Evolutionary conservation across 176 grass and related monocot species (phyloP).

Genomic region (Lolium perenne): DNA sequence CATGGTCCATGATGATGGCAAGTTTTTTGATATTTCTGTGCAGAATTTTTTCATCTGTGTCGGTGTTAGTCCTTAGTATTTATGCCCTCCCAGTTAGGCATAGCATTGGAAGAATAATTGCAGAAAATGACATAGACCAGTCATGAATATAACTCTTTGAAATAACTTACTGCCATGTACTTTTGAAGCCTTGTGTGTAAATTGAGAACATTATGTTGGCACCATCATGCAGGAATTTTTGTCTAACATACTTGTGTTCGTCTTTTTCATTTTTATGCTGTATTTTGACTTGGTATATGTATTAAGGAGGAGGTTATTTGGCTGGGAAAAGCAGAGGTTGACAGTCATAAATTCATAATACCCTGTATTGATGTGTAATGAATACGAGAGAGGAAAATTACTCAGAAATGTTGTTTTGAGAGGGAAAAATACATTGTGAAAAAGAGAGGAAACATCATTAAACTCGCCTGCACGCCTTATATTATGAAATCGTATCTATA

Average conservation of each 20-base stretch:
- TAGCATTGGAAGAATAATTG: constrained; percentile 8
- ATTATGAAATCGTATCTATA: neutral
- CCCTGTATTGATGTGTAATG: neutral
- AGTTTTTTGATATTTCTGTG: neutral
- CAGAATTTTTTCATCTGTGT: neutral
- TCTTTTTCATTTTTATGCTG: neutral
- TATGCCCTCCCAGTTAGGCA: neutral
- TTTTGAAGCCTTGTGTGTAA: neutral
- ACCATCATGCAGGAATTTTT: neutral
- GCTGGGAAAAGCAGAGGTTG: neutral
- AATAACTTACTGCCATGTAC: neutral
- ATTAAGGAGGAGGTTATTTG: neutral
- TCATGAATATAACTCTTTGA: neutral
- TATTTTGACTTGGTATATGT: neutral
- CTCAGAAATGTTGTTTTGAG: neutral
- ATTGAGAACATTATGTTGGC: constrained; percentile 9
- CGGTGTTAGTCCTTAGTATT: neutral
- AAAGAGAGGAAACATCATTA: constrained; percentile 20
- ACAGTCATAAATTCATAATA: neutral
- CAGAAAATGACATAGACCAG: neutral
- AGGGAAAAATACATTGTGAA: neutral
- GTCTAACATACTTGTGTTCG: neutral
- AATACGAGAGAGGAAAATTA: neutral
- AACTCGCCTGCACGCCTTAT: neutral
- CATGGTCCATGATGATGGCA: neutral